A percentile compares a stretch with the other conserved stretches of the same genome.
These are phyloP conservation scores for Termitomyces sp. DNA, from an alignment of 768 basidiomycete species.

Conservation along the genomic window DNA sequence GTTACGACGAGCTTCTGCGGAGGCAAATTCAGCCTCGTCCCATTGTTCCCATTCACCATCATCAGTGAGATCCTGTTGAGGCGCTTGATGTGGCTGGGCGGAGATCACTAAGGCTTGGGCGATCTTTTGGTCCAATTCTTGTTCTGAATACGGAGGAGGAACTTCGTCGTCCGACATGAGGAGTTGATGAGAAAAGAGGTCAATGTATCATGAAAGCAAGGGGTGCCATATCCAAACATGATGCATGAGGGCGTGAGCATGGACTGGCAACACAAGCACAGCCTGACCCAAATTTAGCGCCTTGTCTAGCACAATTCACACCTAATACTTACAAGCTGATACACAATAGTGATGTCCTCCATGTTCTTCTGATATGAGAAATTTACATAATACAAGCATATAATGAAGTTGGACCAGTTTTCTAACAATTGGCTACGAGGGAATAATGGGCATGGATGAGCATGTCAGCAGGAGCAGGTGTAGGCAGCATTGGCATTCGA, in stretches of 20 bases:
- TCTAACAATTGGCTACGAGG: not conserved
- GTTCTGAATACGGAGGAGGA: constrained; percentile 47
- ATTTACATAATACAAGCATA: not conserved
- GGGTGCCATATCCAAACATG: not conserved
- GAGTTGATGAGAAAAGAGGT: constrained; percentile 5
- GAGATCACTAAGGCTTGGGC: constrained; percentile 41
- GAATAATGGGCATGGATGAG: not conserved
- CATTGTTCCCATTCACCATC: constrained; percentile 52
- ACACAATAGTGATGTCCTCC: not conserved
- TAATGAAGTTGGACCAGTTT: no score
- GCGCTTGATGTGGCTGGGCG: constrained; percentile 23
- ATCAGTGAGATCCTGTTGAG: constrained; percentile 15
- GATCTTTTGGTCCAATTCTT: constrained; percentile 56
- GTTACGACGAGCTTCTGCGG: constrained; percentile 21
- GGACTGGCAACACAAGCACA: not conserved
- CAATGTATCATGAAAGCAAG: not conserved
- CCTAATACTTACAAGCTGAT: not conserved
- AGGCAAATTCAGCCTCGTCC: constrained; percentile 41
- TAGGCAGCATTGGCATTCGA: not conserved
- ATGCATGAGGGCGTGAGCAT: not conserved
- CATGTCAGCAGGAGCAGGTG: not conserved
- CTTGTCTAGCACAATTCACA: not conserved
- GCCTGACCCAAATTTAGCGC: not conserved
- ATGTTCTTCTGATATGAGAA: not conserved
- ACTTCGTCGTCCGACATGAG: constrained; percentile 23